Evolutionary conservation across 306 rosid species (phyloP).

Genomic region (Datisca glomerata): DNA sequence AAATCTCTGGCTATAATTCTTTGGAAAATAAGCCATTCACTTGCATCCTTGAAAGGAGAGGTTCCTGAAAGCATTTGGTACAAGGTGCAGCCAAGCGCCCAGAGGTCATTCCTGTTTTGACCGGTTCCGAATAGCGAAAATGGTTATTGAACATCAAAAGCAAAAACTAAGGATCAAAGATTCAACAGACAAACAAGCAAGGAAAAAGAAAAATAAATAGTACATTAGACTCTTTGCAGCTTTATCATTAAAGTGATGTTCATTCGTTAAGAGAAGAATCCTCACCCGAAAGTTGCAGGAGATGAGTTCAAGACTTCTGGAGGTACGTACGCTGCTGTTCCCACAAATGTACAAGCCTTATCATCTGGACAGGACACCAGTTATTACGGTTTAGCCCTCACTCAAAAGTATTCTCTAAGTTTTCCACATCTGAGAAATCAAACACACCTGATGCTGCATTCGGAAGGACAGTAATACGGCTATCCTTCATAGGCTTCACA

Average conservation of each 20-base stretch:
- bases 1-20: constrained; percentile 93
- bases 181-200: too few relatives aligned
- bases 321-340: constrained; percentile 99
- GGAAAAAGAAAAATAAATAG: not conserved
- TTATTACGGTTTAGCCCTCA: constrained; percentile 11
- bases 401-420: constrained; percentile 9
- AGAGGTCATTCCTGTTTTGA: constrained; percentile 88
- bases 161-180: not conserved
- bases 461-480: constrained; percentile 92
- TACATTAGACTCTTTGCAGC: not conserved
- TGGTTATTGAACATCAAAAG: too few relatives aligned
- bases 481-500: constrained; percentile 95
- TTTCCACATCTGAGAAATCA: constrained; percentile 9
- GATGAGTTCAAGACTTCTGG: constrained; percentile 99
- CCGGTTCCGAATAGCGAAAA: too few relatives aligned
- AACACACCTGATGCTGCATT: constrained; percentile 88
- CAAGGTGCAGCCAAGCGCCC: constrained; percentile 99
- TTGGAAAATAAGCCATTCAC: constrained; percentile 99
- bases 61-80: constrained; percentile 99
- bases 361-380: constrained; percentile 41
- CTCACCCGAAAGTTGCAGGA: constrained; percentile 97
- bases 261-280: constrained; percentile 1
- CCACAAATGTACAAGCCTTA: constrained; percentile 99
- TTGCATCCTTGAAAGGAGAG: constrained; percentile 96
- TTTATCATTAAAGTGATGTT: not conserved